Conservation (phyloP, 345 rosid species). For the Dimocarpus longan region DNA sequence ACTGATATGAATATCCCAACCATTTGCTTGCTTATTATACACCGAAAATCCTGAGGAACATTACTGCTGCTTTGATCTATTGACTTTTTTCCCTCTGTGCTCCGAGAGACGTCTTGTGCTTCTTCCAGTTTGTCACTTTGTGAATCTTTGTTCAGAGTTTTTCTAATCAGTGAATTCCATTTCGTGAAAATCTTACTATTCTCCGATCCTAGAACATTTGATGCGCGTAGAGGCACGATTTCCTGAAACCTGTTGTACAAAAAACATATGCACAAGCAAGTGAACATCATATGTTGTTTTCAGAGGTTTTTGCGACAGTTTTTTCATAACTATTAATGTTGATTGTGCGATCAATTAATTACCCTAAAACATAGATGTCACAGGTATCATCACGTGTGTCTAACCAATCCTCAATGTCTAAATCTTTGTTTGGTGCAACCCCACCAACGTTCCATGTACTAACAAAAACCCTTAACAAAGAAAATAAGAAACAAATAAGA, state of each 20-base stretch:
- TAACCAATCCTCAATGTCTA: conserved; percentile 70
- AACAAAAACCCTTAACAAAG: conserved; percentile 53
- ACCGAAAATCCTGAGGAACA: conserved; percentile 38
- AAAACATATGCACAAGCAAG: neutral
- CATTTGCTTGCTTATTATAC: conserved; percentile 79
- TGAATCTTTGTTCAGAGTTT: conserved; percentile 52
- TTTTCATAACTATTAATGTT: neutral
- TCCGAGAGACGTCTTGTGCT: conserved; percentile 14
- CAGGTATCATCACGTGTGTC: conserved; percentile 43
- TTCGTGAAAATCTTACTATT: conserved; percentile 48
- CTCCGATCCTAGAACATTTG: conserved; percentile 62
- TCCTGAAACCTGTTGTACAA: conserved; percentile 69
- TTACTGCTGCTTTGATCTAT: neutral
- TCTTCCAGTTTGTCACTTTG: neutral
- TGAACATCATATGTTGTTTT: neutral
- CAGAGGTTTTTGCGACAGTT: neutral
- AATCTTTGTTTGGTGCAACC: conserved; percentile 54
- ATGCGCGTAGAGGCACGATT: conserved; percentile 66
- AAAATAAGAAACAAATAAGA: neutral
- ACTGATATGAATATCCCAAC: conserved; percentile 74
- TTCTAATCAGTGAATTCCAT: conserved; percentile 73
- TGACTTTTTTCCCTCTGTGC: conserved; percentile 17
- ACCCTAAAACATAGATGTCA: conserved; percentile 90
- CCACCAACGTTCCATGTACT: conserved; percentile 97
- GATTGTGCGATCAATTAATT: neutral